Conservation (phyloP, 345 rosid species). For the Citrus sp. region DNA sequence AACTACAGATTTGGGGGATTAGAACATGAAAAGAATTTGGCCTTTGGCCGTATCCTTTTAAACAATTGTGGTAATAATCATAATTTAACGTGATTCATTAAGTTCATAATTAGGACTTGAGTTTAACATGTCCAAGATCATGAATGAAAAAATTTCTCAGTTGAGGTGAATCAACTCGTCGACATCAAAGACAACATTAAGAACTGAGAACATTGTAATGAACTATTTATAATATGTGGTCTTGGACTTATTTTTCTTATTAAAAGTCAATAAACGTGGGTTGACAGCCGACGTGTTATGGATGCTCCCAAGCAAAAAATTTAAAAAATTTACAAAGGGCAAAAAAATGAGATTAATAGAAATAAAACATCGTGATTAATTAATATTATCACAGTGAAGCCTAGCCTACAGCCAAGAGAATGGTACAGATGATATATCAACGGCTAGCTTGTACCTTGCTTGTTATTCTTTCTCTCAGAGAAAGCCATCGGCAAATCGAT, state of each 20-base stretch:
- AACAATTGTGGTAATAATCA: no score
- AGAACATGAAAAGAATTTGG: no score
- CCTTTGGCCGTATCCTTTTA: no score
- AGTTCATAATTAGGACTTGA: neutral
- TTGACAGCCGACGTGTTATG: neutral
- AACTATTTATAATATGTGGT: neutral
- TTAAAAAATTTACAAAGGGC: rapidly evolving
- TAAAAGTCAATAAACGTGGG: neutral
- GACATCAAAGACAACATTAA: neutral
- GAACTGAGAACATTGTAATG: neutral
- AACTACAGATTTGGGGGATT: no score
- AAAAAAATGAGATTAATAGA: neutral
- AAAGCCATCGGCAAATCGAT: neutral
- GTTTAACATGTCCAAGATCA: neutral
- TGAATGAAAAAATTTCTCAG: neutral
- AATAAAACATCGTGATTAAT: no score
- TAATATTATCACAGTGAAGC: no score
- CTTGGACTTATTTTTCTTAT: neutral
- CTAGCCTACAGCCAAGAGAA: no score
- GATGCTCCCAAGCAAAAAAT: neutral
- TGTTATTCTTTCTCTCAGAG: neutral
- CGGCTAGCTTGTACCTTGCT: neutral
- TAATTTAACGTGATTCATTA: no score
- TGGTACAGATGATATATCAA: neutral
- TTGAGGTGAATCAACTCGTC: neutral